Base-by-base conservation (phyloP, 2,329 filamentous ascomycete genomes). In the Lithohypha guttulata region DNA sequence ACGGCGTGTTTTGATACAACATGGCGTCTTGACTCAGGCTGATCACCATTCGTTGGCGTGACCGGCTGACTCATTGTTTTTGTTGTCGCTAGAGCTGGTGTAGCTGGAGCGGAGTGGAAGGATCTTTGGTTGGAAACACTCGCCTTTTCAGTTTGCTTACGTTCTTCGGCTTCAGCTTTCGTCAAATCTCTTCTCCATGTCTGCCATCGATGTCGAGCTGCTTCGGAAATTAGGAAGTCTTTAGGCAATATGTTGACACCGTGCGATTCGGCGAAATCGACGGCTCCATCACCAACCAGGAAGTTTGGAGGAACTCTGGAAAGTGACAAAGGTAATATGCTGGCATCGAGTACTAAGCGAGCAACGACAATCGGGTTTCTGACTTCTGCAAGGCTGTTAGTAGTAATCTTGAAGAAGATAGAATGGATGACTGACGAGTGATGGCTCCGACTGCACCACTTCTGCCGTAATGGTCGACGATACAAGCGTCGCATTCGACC, bases 381-480 rank as follows among this genome's bases (percentile, higher is more conserved):
- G 56, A 98, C 78, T 54, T 89, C 86, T 93, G 48, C 27, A 42
- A 9, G 13, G 13, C n/a, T 7, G 19, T 23, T 23, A 29, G 27
- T 14, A 19, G 2, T 23, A 25, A 11, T 19, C 28, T 50, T 29
- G 55, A 43, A 17, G 41, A 54, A 34, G 55, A 46, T 41, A 34
- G 31, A 11, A 22, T 30, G 17, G 30, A 38, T 25, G 39, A 28
- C 84, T 59, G 66, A 95, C 89, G 82, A 45, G 84, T 75, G 29
- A 91, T 84, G 29, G 91, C 89, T 49, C 91, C 93, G 49, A 85
- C 93, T 28, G 86, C 91, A 50, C 91, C 91, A 58, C 89, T 96
- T 48, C 86, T 78, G 28, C 93, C 91, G 35, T 80, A 67, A 57
- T 96, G 83, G 54, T 98, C 87, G 27, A 98, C 82, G 39, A 98